A percentile compares a stretch with the other conserved stretches of the same genome.
Evolutionary conservation across 2,329 filamentous ascomycete species (phyloP).

Genomic region (Cryoendolithus antarcticus): DNA sequence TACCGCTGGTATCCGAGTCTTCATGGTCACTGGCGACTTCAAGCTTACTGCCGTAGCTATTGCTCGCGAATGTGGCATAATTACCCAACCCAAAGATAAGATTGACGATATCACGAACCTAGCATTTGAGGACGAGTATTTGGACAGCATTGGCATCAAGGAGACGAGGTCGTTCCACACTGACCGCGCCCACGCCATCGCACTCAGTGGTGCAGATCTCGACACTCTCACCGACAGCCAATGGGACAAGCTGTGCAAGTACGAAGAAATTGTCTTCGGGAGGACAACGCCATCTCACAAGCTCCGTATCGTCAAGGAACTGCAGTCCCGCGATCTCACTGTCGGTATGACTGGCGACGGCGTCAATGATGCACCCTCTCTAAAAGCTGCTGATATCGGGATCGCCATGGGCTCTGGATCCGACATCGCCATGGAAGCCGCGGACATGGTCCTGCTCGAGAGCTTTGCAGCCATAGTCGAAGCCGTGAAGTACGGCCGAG

Average conservation of each 20-base stretch:
- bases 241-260: conserved; percentile 53
- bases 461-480: conserved; percentile 60
- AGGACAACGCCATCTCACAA: conserved; percentile 70
- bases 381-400: conserved; percentile 48
- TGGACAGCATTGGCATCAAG: conserved; percentile 18
- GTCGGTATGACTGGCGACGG: conserved; percentile 43
- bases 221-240: conserved; percentile 53
- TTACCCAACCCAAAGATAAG: conserved; percentile 38
- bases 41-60: conserved; percentile 63
- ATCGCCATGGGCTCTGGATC: conserved; percentile 47
- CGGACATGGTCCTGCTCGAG: conserved; percentile 53
- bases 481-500: conserved; percentile 58
- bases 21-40: conserved; percentile 75
- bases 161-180: conserved; percentile 13
- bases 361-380: conserved; percentile 40
- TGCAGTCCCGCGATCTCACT: conserved; percentile 48
- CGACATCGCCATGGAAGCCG: conserved; percentile 50
- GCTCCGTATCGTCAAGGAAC: conserved; percentile 64
- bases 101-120: conserved; percentile 46
- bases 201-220: conserved; percentile 54
- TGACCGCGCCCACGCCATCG: conserved; percentile 36
- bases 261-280: conserved; percentile 64
- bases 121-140: conserved; percentile 17
- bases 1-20: conserved; percentile 59
- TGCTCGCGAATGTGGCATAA: conserved; percentile 58